Percentiles rank a stretch among this genome's conserved stretches.
These are phyloP conservation scores for Trichoderma reesei DNA, from an alignment of 495 filamentous ascomycete species.

Conservation along the genomic window DNA sequence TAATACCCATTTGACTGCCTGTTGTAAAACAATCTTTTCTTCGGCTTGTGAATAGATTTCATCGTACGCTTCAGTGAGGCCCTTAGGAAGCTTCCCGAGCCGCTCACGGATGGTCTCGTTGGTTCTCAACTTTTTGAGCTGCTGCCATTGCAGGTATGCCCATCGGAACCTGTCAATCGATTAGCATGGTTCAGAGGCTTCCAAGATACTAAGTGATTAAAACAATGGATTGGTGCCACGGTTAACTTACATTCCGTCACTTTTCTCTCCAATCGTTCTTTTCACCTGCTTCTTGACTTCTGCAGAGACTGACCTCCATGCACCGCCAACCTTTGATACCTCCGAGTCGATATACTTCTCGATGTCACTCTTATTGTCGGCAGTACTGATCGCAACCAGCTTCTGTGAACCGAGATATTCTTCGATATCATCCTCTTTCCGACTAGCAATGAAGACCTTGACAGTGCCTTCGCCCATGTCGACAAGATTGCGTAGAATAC, in stretches of 20 bases:
- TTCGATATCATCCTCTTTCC: neutral
- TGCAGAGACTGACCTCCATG: neutral
- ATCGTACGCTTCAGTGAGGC: neutral
- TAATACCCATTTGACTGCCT: neutral
- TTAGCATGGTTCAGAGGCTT: neutral
- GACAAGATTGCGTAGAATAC: neutral
- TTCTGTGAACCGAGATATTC: neutral
- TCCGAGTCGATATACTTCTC: neutral
- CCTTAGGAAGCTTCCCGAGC: neutral
- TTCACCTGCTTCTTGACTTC: neutral
- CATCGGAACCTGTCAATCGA: neutral
- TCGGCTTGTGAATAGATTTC: neutral
- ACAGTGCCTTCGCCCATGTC: neutral
- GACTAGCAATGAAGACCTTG: neutral
- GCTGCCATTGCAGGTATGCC: neutral
- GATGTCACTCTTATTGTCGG: neutral
- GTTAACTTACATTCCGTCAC: neutral
- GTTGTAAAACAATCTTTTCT: neutral
- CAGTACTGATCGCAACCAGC: neutral
- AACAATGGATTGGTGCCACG: neutral
- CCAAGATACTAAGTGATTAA: neutral
- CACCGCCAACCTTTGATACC: neutral
- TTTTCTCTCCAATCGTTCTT: neutral
- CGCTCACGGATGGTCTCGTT: neutral
- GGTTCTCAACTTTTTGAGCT: slow-evolving; percentile 1